Evolutionary conservation across 1,284 basidiomycete genomes (phyloP).

Genomic region (Hymenochaete sp.): DNA sequence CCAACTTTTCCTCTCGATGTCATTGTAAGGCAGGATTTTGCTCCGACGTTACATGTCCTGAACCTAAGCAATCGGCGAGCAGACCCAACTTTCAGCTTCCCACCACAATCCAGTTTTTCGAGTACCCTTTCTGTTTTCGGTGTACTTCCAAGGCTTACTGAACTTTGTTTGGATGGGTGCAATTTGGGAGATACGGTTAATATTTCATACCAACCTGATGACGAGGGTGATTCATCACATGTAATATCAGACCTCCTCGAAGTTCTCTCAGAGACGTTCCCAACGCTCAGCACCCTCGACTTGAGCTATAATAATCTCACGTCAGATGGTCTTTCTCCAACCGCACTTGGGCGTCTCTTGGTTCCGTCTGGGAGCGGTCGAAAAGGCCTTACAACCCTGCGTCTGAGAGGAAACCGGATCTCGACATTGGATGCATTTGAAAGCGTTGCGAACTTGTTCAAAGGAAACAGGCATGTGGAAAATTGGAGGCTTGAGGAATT

Average conservation of each 20-base stretch:
- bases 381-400: conserved; percentile 53
- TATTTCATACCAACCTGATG: conserved; percentile 28
- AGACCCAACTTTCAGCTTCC: conserved; percentile 54
- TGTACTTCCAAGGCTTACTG: conserved; percentile 57
- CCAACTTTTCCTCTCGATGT: conserved; percentile 56
- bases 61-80: conserved; percentile 54
- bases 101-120: conserved; percentile 25
- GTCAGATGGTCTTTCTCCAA: conserved; percentile 38
- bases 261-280: conserved; percentile 55
- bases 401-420: conserved; percentile 58
- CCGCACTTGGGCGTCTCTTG: conserved; percentile 40
- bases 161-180: conserved; percentile 64
- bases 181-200: conserved; percentile 48
- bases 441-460: conserved; percentile 50
- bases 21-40: conserved; percentile 52
- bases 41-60: conserved; percentile 50
- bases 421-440: conserved; percentile 53
- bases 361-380: conserved; percentile 30
- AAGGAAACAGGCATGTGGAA: conserved; percentile 49
- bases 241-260: conserved; percentile 45
- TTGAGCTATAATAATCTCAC: conserved; percentile 66
- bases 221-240: conserved; percentile 32
- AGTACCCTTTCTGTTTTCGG: conserved; percentile 25
- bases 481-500: conserved; percentile 71
- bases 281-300: conserved; percentile 55